A percentile compares a stretch with the other conserved stretches of the same genome.
phyloP scores from a whole-genome alignment of 129 eudicot genomes.

The Daucus carota region DNA sequence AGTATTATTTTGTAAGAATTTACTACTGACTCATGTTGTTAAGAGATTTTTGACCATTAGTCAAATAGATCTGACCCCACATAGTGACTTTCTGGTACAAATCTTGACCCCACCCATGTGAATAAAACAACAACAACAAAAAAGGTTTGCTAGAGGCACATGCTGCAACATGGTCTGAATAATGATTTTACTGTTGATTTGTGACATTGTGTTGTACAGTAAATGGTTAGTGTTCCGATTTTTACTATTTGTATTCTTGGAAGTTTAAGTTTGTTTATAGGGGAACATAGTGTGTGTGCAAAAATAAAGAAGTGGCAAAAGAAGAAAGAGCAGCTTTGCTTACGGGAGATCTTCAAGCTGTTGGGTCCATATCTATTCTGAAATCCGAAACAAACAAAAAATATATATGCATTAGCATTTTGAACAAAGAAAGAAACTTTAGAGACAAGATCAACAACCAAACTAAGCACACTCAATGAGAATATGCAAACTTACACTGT shows the following conservation, averaged over 20 bases:
- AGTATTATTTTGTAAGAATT: too few species aligned
- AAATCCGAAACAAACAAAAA: constrained; percentile 10
- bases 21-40: neutral
- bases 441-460: neutral
- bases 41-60: constrained; percentile 12
- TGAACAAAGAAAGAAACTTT: neutral
- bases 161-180: neutral
- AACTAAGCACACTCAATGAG: neutral
- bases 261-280: neutral
- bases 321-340: constrained; percentile 19
- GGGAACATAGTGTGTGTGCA: neutral
- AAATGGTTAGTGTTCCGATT: too few species aligned
- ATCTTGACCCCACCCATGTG: neutral
- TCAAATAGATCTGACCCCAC: constrained; percentile 9
- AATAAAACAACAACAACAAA: neutral
- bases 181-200: neutral
- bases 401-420: neutral
- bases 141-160: neutral
- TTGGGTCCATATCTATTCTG: constrained; percentile 57
- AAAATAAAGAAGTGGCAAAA: neutral
- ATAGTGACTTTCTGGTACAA: neutral
- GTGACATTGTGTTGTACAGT: neutral
- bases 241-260: neutral
- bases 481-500: constrained; percentile 1
- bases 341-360: constrained; percentile 61